Percentiles rank a stretch among this genome's conserved stretches.
Conservation (phyloP, 306 rosid species). For the Crataegus laevigata region DNA sequence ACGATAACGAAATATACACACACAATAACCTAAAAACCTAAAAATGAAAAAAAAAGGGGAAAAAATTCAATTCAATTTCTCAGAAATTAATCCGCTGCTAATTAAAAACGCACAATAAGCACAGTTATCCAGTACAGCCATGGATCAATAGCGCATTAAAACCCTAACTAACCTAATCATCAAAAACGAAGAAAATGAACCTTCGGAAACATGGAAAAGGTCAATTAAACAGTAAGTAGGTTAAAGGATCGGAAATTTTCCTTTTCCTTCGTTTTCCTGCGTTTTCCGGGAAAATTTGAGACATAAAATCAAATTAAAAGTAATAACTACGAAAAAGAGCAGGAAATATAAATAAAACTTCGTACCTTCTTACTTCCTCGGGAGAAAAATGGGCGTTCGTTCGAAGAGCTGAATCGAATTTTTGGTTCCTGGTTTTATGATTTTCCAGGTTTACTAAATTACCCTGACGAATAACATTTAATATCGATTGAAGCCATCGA, state of each 20-base stretch:
- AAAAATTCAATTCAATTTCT: background rate
- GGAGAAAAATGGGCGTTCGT: background rate
- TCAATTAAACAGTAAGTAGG: background rate
- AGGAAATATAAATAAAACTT: no score
- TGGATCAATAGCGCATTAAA: background rate
- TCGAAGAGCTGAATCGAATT: no score
- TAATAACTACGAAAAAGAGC: background rate
- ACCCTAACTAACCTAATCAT: slow-evolving; percentile 1
- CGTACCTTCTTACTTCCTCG: background rate
- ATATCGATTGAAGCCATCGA: background rate
- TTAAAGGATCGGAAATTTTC: background rate
- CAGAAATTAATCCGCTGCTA: slow-evolving; percentile 4
- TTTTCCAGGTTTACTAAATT: background rate
- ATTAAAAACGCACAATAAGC: background rate
- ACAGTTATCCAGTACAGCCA: background rate
- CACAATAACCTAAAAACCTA: background rate
- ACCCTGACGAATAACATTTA: background rate
- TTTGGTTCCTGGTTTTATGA: background rate
- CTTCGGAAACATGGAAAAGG: background rate
- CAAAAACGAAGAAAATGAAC: background rate
- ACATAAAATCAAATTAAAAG: background rate
- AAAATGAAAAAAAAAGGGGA: no score
- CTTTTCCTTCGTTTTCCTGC: background rate
- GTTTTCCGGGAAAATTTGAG: background rate
- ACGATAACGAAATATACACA: background rate